Evolutionary conservation across 2,329 filamentous ascomycete genomes (phyloP), one percentile per base, ranked within the genome.

Genomic region (Fusarium mundagurra): DNA sequence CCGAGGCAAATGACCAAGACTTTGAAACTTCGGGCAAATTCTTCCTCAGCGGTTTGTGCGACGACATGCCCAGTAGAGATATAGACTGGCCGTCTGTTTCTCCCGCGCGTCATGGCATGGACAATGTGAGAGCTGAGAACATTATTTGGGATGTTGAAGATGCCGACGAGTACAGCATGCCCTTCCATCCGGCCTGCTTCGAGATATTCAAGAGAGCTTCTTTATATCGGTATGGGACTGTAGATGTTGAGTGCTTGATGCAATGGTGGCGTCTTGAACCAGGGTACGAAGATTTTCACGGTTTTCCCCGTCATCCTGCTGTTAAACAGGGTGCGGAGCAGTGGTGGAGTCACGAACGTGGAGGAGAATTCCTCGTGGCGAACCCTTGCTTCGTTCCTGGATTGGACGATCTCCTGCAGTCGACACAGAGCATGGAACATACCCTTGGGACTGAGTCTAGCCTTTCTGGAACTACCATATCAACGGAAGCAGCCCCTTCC

Each of bases 181-280:
- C 79, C 3, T 81, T 81, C 20, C 80, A 81, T 13, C 76, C 80
- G 1, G 68, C 77, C 1, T 81, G 80, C 48, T 61, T 81, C 3
- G 80, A 81, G 54, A 58, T 81, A 2, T 81, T 76, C 51, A 80
- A 78, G 38, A 57, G 78, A n/a, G 79, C 73, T 2, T 77, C 71
- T 4, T 31, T 76, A 7, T 27, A 39, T 11, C 68, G 74, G 5
- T 54, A 61, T 31, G 64, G 73, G 1, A 50, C 29, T 1, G 57
- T 81, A 5, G 78, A 78, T 34, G 16, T 80, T 0, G 50, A 72
- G 3, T 70, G 71, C 2, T 43, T 81, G 16, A 62, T 59, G 5
- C 39, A 69, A 11, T 75, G 74, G 69, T 74, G 67, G 67, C 22
- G 16, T 9, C 29, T 69, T 14, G 66, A 68, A 39, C 36, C 58